These are phyloP conservation scores for Rhodamnia argentea DNA, from an alignment of 345 rosid genomes.

Conservation along the genomic window DNA sequence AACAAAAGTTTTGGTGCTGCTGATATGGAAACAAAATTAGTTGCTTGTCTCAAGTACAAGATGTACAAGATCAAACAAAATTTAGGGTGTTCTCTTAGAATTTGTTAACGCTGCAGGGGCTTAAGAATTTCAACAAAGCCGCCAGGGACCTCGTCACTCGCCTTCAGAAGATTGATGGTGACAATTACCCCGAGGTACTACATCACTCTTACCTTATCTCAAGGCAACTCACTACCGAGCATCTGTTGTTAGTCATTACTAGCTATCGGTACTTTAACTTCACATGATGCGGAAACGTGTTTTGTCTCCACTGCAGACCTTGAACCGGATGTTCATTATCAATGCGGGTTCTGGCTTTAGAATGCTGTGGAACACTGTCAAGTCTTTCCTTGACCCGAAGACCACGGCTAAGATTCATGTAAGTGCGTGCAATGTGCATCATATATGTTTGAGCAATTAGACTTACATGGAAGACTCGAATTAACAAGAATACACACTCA, in stretches of 20 bases:
- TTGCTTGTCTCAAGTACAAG: not conserved
- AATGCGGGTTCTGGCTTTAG: conserved; percentile 99
- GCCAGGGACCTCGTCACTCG: conserved; percentile 82
- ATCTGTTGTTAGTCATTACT: not conserved
- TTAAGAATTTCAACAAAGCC: conserved; percentile 77
- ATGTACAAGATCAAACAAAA: not conserved
- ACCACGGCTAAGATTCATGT: conserved; percentile 94
- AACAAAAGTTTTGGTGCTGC: not conserved
- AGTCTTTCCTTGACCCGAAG: conserved; percentile 95
- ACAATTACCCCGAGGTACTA: conserved; percentile 89
- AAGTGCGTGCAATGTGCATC: conserved; percentile 11
- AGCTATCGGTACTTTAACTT: not conserved
- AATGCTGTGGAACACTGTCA: conserved; percentile 92
- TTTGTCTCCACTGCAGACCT: conserved; percentile 35
- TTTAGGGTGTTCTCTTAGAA: not conserved
- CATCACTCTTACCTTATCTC: not conserved
- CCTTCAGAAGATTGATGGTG: conserved; percentile 84
- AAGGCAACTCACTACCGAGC: not conserved
- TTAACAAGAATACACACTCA: not conserved
- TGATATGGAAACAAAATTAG: not conserved
- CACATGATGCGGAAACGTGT: not conserved
- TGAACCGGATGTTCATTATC: conserved; percentile 96
- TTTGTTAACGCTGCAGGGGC: conserved; percentile 40
- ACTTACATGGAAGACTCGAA: conserved; percentile 3
- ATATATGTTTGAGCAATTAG: not conserved